Conservation (phyloP, 2,329 filamentous ascomycete genomes). For the Coccinonectria pachysandricola region DNA sequence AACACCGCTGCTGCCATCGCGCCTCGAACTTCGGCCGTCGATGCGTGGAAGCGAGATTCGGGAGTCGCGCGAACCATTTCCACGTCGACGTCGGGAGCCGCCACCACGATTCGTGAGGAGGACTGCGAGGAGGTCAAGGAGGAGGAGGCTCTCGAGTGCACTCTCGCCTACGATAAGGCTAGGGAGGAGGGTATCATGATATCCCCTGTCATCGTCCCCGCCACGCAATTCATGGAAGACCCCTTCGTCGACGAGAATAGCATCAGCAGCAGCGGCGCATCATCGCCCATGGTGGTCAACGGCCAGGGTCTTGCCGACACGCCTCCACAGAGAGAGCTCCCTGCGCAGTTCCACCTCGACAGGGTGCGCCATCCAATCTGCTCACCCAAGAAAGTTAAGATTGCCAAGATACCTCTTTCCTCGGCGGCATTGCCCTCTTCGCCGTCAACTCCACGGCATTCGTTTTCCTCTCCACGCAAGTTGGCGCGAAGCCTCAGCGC, state of each 20-base stretch:
- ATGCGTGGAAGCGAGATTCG: constrained; percentile 45
- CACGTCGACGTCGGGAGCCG: constrained; percentile 12
- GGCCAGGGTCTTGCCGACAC: too few species aligned
- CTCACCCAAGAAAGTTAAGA: too few species aligned
- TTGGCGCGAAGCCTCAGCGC: constrained; percentile 20
- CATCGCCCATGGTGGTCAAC: constrained; percentile 16
- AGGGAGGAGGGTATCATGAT: too few species aligned
- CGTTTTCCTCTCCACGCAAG: constrained; percentile 15
- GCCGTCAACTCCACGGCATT: constrained; percentile 14
- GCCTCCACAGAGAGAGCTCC: too few species aligned
- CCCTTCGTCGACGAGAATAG: constrained; percentile 17
- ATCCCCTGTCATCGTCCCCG: too few species aligned
- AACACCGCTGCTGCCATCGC: constrained; percentile 12
- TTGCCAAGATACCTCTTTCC: too few species aligned
- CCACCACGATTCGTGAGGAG: constrained; percentile 27
- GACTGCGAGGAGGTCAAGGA: constrained; percentile 24
- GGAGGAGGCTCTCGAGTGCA: too few species aligned
- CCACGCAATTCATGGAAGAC: constrained; percentile 9
- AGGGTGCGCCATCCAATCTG: too few species aligned
- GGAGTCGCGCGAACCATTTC: constrained; percentile 39
- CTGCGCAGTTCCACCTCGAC: too few species aligned
- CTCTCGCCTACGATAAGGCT: too few species aligned
- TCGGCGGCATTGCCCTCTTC: constrained; percentile 7
- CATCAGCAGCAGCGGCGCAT: constrained; percentile 10
- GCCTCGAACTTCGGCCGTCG: constrained; percentile 16